A percentile compares a stretch with the other conserved stretches of the same genome.
Evolutionary conservation across 441 rosid genomes (phyloP).

Genomic region (Erodium trifolium): DNA sequence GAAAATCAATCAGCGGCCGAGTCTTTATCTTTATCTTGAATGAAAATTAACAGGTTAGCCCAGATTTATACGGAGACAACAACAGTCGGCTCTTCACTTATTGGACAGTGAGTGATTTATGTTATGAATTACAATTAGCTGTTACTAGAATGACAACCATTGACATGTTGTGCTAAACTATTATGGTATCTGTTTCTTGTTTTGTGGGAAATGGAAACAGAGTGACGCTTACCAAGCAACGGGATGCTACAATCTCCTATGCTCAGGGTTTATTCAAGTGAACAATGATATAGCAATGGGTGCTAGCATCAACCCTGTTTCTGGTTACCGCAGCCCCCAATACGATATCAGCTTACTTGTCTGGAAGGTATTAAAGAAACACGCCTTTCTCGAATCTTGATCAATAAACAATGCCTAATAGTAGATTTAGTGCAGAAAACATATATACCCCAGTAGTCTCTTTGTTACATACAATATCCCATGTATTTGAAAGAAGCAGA

Average conservation of each 20-base stretch:
- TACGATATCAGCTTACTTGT: conserved; percentile 87
- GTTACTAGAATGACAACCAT: background rate
- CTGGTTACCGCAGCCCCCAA: conserved; percentile 73
- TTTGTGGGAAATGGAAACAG: conserved; percentile 30
- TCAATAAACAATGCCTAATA: background rate
- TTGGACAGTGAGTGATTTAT: conserved; percentile 71
- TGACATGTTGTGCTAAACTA: too few relatives aligned
- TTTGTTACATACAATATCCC: background rate
- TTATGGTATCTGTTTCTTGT: background rate
- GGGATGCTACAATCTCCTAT: conserved; percentile 92
- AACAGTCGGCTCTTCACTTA: conserved; percentile 97
- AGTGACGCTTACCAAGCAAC: conserved; percentile 99
- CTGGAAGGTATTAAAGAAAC: conserved; percentile 66
- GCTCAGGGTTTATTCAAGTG: conserved; percentile 90
- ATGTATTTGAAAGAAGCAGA: background rate
- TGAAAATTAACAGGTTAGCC: conserved; percentile 63
- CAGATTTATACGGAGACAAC: conserved; percentile 96
- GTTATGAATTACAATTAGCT: background rate
- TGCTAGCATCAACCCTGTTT: conserved; percentile 94
- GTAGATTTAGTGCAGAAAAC: background rate
- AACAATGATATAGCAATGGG: conserved; percentile 95
- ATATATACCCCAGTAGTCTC: background rate
- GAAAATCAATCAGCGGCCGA: background rate
- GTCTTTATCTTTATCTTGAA: conserved; percentile 9
- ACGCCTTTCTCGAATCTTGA: background rate